Evolutionary conservation across 768 basidiomycete genomes (phyloP).

Genomic region (Astraeus odoratus): DNA sequence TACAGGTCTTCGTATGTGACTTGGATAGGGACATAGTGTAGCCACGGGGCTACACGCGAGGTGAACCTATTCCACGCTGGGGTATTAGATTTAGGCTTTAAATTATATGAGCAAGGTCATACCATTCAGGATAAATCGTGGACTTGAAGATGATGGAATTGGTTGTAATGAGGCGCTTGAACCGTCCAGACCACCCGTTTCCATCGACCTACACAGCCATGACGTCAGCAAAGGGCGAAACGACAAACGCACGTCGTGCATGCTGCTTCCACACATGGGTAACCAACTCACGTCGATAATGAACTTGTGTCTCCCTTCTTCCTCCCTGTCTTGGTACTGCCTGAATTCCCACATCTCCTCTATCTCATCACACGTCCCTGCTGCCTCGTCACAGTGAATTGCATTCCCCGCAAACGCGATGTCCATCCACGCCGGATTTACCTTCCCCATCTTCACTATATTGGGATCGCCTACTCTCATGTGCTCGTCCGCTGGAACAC

Average conservation of each 20-base stretch:
- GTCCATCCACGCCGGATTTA: constrained; percentile 55
- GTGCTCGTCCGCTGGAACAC: constrained; percentile 19
- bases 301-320: constrained; percentile 57
- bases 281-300: constrained; percentile 48
- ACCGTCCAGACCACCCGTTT: background rate
- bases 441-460: constrained; percentile 27
- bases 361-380: constrained; percentile 35
- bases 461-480: constrained; percentile 31
- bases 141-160: background rate
- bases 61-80: constrained; percentile 34
- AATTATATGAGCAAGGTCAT: background rate
- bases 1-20: constrained; percentile 61
- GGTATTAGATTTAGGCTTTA: background rate
- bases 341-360: constrained; percentile 44
- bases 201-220: background rate
- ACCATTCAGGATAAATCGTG: background rate
- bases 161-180: background rate
- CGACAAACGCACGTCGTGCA: too few species aligned
- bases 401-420: constrained; percentile 48
- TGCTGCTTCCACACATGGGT: too few species aligned
- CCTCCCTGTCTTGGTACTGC: constrained; percentile 31
- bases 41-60: constrained; percentile 54
- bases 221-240: too few species aligned
- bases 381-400: constrained; percentile 30
- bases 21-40: constrained; percentile 69